Percentiles rank a stretch among this genome's conserved stretches.
phyloP scores from a whole-genome alignment of 2,329 filamentous ascomycete genomes.

The Graphium sp. region DNA sequence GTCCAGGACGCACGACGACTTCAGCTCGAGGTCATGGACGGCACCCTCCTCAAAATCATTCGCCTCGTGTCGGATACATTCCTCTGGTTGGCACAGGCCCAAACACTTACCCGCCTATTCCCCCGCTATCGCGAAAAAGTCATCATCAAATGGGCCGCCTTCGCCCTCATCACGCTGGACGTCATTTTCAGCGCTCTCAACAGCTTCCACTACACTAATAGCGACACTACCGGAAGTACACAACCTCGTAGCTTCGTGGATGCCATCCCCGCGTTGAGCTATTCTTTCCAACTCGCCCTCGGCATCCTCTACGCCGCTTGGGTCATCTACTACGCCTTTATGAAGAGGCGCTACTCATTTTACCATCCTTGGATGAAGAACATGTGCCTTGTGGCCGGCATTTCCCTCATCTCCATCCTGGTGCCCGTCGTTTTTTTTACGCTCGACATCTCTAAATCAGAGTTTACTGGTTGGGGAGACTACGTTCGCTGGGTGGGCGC shows the following conservation, averaged over 20 bases:
- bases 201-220: slow-evolving; percentile 49
- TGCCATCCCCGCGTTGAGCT: slow-evolving; percentile 79
- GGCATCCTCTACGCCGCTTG: slow-evolving; percentile 81
- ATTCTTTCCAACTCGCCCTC: slow-evolving; percentile 76
- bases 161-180: slow-evolving; percentile 81
- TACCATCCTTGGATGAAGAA: slow-evolving; percentile 85
- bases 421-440: slow-evolving; percentile 90
- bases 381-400: slow-evolving; percentile 61
- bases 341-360: slow-evolving; percentile 80
- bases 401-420: slow-evolving; percentile 68
- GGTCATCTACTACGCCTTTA: slow-evolving; percentile 87
- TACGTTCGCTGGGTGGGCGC: slow-evolving; percentile 95
- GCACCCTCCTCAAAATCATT: slow-evolving; percentile 74
- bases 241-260: slow-evolving; percentile 67
- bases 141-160: slow-evolving; percentile 97
- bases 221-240: slow-evolving; percentile 25
- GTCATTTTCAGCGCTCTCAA: slow-evolving; percentile 84
- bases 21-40: slow-evolving; percentile 65
- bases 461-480: slow-evolving; percentile 83
- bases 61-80: slow-evolving; percentile 92
- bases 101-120: slow-evolving; percentile 89
- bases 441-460: slow-evolving; percentile 70
- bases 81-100: slow-evolving; percentile 91
- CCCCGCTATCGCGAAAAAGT: slow-evolving; percentile 94
- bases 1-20: slow-evolving; percentile 64